These are phyloP conservation scores for Austroboletus novae-zelandiae DNA, from an alignment of 1,284 basidiomycete species.

Conservation along the genomic window DNA sequence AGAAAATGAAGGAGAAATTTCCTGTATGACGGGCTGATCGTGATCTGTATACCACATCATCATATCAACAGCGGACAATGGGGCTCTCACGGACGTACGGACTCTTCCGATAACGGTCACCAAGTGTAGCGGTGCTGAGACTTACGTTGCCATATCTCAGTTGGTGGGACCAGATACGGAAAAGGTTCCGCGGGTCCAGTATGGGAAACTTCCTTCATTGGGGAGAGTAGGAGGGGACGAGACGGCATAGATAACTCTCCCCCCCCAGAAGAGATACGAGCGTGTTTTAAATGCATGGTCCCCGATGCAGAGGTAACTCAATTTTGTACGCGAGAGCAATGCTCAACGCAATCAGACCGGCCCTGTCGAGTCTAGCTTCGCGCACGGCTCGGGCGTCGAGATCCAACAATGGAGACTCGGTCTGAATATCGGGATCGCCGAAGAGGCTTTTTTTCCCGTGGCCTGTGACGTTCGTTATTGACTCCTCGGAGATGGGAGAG, in stretches of 20 bases:
- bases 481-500: slow-evolving; percentile 29
- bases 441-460: slow-evolving; percentile 6
- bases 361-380: slow-evolving; percentile 13
- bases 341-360: slow-evolving; percentile 17
- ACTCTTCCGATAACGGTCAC: slow-evolving; percentile 21
- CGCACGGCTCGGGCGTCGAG: slow-evolving; percentile 3
- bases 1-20: slow-evolving; percentile 19
- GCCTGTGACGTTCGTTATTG: slow-evolving; percentile 8
- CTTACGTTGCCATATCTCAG: slow-evolving; percentile 24
- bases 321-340: slow-evolving; percentile 7
- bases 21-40: slow-evolving; percentile 22
- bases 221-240: slow-evolving; percentile 1
- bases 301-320: neutral
- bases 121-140: slow-evolving; percentile 21
- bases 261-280: neutral
- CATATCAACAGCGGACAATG: slow-evolving; percentile 19
- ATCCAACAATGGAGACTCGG: slow-evolving; percentile 10
- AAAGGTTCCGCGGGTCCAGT: slow-evolving; percentile 20
- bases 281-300: slow-evolving; percentile 4
- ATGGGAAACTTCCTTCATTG: slow-evolving; percentile 6
- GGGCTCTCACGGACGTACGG: slow-evolving; percentile 30
- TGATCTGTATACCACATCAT: slow-evolving; percentile 26
- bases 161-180: slow-evolving; percentile 20
- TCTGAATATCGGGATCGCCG: slow-evolving; percentile 14
- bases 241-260: slow-evolving; percentile 2